Evolutionary conservation across 75 land plant genomes (phyloP).

Genomic region (Picea glauca): DNA sequence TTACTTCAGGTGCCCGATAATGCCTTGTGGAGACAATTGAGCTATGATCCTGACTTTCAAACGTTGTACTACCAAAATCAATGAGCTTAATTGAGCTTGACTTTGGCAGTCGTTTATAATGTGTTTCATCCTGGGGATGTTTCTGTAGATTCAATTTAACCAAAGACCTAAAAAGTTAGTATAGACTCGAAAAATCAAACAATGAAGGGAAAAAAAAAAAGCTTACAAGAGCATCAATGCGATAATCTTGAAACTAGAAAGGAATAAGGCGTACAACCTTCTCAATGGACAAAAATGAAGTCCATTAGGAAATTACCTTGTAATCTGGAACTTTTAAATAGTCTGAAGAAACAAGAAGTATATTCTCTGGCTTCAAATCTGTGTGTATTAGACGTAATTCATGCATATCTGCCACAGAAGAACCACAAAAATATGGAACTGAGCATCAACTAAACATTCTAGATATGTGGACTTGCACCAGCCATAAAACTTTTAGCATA

Average conservation of each 20-base stretch:
- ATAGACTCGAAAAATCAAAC: neutral
- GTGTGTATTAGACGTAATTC: slow-evolving; percentile 77
- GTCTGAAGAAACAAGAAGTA: slow-evolving; percentile 82
- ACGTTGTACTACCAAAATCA: slow-evolving; percentile 94
- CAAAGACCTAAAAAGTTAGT: neutral
- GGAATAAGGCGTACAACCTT: neutral
- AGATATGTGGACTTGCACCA: neutral
- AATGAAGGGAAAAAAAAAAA: neutral
- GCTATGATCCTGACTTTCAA: slow-evolving; percentile 68
- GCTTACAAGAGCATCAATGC: neutral
- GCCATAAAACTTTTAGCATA: neutral
- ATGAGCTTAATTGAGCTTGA: slow-evolving; percentile 93
- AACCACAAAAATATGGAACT: neutral
- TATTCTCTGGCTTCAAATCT: slow-evolving; percentile 92
- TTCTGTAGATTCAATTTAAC: slow-evolving; percentile 21
- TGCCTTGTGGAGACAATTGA: slow-evolving; percentile 90
- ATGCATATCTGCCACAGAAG: slow-evolving; percentile 62
- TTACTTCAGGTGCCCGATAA: slow-evolving; percentile 96
- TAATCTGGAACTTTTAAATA: slow-evolving; percentile 46
- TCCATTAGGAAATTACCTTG: slow-evolving; percentile 34
- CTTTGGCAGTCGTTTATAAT: slow-evolving; percentile 61
- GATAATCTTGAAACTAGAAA: neutral
- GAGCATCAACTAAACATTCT: neutral
- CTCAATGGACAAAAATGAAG: neutral
- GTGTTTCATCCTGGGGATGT: slow-evolving; percentile 46